These are phyloP conservation scores for Apiospora marii DNA, from an alignment of 2,329 filamentous ascomycete genomes.

Conservation along the genomic window DNA sequence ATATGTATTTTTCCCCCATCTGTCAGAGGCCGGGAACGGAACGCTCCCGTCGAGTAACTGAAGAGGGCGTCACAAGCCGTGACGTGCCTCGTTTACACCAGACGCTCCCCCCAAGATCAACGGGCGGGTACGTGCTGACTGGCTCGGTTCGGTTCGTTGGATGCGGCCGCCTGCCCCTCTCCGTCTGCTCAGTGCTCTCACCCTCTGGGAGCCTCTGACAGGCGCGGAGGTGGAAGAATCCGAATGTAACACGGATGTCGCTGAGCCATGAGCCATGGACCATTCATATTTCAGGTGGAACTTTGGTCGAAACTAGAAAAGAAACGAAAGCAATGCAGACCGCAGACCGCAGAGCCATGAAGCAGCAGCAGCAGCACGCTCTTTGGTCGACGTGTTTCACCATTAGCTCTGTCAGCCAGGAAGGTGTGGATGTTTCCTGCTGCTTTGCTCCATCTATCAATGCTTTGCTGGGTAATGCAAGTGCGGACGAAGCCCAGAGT, in stretches of 20 bases:
- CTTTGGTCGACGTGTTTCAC: conserved; percentile 19
- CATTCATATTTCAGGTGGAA: conserved; percentile 10
- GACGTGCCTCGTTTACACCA: conserved; percentile 5
- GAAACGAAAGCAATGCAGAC: conserved; percentile 18
- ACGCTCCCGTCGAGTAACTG: background rate
- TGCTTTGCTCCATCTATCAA: background rate
- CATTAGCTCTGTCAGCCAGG: conserved; percentile 10
- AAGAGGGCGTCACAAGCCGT: background rate
- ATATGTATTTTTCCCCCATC: background rate
- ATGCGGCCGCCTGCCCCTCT: conserved; percentile 10
- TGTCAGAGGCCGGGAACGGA: background rate
- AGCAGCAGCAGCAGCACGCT: conserved; percentile 4
- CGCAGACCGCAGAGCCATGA: background rate
- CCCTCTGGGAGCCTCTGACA: background rate
- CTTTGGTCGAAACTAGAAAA: conserved; percentile 20
- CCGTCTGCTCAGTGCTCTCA: background rate
- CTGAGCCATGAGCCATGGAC: conserved; percentile 1
- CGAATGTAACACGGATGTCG: conserved; percentile 21
- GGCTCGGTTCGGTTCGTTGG: background rate
- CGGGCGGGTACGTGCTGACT: conserved; percentile 11
- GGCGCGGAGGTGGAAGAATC: background rate
- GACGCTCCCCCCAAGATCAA: background rate
- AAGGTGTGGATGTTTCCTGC: conserved; percentile 10
- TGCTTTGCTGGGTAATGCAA: conserved; percentile 2
- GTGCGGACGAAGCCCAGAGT: background rate